phyloP scores from a whole-genome alignment of 495 filamentous ascomycete species.

The Astrothelium macrocarpum region DNA sequence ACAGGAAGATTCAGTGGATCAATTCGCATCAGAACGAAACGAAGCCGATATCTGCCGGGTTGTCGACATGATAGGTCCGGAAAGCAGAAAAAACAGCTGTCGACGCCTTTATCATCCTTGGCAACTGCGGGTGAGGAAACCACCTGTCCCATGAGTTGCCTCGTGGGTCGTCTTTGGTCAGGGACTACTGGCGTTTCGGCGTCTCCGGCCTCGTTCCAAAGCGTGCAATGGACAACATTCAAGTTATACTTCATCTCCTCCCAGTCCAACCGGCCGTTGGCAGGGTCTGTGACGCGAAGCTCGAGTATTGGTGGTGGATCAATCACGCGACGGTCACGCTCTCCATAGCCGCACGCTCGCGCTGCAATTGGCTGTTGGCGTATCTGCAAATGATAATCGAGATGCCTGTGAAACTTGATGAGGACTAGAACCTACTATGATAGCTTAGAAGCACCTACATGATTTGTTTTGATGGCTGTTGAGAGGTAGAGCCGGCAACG shows the following conservation, averaged over 20 bases:
- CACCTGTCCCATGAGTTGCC: constrained; percentile 69
- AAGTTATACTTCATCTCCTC: constrained; percentile 55
- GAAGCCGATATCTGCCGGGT: constrained; percentile 69
- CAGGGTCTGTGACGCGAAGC: constrained; percentile 60
- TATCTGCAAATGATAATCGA: constrained; percentile 48
- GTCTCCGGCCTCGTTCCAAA: constrained; percentile 53
- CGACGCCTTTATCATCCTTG: constrained; percentile 51
- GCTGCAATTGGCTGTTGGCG: constrained; percentile 88
- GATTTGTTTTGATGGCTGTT: background rate
- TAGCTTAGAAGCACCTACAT: background rate
- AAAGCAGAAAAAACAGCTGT: constrained; percentile 89
- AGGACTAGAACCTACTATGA: constrained; percentile 14
- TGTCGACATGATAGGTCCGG: constrained; percentile 87
- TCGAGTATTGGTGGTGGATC: constrained; percentile 94
- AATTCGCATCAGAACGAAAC: constrained; percentile 79
- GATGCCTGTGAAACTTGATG: constrained; percentile 21
- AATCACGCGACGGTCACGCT: constrained; percentile 84
- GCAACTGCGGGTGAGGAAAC: constrained; percentile 67
- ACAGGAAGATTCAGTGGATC: constrained; percentile 40
- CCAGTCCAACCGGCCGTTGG: constrained; percentile 33
- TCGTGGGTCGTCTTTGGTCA: constrained; percentile 36
- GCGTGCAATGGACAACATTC: constrained; percentile 75
- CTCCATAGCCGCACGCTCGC: constrained; percentile 87
- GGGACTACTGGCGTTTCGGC: constrained; percentile 46
- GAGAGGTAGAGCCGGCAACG: background rate